Evolutionary conservation across 1,284 basidiomycete species (phyloP).

Genomic region (Ustilago tritici): DNA sequence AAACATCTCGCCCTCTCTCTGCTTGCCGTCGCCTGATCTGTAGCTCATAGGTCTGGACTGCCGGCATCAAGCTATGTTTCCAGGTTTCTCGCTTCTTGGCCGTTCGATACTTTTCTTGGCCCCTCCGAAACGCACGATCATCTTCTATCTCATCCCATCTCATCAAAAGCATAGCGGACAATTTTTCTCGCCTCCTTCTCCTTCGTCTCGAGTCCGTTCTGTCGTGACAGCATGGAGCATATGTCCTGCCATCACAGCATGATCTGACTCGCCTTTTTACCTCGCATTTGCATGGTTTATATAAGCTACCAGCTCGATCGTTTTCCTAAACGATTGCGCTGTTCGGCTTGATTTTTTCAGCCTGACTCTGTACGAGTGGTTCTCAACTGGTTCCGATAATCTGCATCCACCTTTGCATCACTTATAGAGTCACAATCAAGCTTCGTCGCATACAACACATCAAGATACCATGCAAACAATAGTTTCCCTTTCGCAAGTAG

Average conservation of each 20-base stretch:
- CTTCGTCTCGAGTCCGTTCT: background rate
- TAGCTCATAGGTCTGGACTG: background rate
- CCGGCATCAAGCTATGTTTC: background rate
- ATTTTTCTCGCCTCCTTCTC: constrained; percentile 24
- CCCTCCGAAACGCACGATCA: constrained; percentile 40
- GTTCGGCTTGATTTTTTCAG: constrained; percentile 20
- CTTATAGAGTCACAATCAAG: constrained; percentile 37
- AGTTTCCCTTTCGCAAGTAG: constrained; percentile 39
- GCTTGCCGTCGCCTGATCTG: background rate
- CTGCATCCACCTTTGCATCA: constrained; percentile 50
- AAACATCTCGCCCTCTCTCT: background rate
- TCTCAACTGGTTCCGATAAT: constrained; percentile 46
- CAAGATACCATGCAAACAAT: constrained; percentile 53
- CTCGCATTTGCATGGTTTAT: constrained; percentile 41
- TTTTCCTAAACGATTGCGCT: constrained; percentile 3
- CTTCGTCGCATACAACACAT: constrained; percentile 29
- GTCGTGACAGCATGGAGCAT: background rate
- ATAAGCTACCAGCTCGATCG: constrained; percentile 22
- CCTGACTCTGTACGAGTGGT: constrained; percentile 46
- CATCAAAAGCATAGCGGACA: constrained; percentile 49
- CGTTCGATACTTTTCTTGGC: constrained; percentile 15
- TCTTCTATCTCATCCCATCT: constrained; percentile 8
- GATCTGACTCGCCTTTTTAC: background rate
- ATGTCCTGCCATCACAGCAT: background rate
- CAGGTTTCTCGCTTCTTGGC: constrained; percentile 1